A percentile compares a stretch with the other conserved stretches of the same genome.
Conservation (phyloP, 805 yeast genomes). For the Tetrapisispora pingtungensis region DNA sequence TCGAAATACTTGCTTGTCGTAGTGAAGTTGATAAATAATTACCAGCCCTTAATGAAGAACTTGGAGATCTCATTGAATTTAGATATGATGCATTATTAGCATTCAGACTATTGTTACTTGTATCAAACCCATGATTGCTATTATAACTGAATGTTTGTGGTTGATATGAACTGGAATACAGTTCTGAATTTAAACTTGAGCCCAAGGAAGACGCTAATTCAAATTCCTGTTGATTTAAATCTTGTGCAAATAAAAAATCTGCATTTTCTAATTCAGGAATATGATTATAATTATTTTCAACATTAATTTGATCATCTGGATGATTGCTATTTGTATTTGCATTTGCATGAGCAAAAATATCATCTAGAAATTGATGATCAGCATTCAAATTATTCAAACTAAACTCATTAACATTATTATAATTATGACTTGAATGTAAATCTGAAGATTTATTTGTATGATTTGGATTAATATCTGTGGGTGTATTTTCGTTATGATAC, state of each 20-base stretch:
- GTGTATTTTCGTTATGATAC: not conserved
- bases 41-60: slow-evolving; percentile 27
- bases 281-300: not conserved
- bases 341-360: slow-evolving; percentile 12
- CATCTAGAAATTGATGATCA: slow-evolving; percentile 13
- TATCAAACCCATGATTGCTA: slow-evolving; percentile 4
- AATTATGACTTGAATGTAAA: not conserved
- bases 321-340: not conserved
- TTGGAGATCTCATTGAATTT: slow-evolving; percentile 21
- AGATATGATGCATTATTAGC: not conserved
- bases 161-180: slow-evolving; percentile 18
- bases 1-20: slow-evolving; percentile 15
- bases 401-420: not conserved
- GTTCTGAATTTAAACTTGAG: slow-evolving; percentile 22
- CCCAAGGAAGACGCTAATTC: slow-evolving; percentile 25
- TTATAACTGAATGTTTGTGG: slow-evolving; percentile 15
- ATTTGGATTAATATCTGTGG: not conserved
- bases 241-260: slow-evolving; percentile 14
- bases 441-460: too few relatives aligned
- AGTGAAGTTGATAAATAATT: slow-evolving; percentile 23
- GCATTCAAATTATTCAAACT: not conserved
- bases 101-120: slow-evolving; percentile 1
- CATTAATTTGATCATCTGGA: not conserved
- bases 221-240: slow-evolving; percentile 11
- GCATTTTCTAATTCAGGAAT: not conserved